Evolutionary conservation across 495 filamentous ascomycete genomes (phyloP).

Genomic region (Podospora anserina): DNA sequence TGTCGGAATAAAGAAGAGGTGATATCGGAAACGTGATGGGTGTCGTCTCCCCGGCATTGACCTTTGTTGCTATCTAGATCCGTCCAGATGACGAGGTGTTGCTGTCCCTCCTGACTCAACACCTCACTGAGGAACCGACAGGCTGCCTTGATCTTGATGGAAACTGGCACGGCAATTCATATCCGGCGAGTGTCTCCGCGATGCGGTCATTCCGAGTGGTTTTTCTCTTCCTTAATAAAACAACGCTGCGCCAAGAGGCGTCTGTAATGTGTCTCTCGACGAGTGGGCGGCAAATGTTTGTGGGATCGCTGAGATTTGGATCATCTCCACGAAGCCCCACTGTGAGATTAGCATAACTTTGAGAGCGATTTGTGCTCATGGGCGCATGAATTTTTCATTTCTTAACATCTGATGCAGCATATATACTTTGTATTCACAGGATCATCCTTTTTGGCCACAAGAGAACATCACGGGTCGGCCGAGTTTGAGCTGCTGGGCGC

Average conservation of each 20-base stretch:
- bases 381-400: slow-evolving; percentile 1
- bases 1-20: slow-evolving; percentile 13
- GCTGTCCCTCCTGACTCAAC: slow-evolving; percentile 1
- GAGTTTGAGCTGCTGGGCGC: not conserved
- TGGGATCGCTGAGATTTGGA: slow-evolving; percentile 3
- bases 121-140: not conserved
- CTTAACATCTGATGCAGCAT: not conserved
- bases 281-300: not conserved
- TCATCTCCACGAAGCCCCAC: slow-evolving; percentile 5
- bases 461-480: not conserved
- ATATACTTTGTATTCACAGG: too few relatives aligned
- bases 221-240: not conserved
- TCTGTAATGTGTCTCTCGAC: not conserved
- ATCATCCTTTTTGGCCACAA: not conserved
- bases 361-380: not conserved
- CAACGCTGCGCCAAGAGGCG: not conserved
- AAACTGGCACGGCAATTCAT: not conserved
- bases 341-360: slow-evolving; percentile 4
- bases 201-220: not conserved
- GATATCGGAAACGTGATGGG: not conserved
- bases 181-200: not conserved
- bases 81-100: not conserved
- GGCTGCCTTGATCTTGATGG: not conserved
- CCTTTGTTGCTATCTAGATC: not conserved
- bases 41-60: not conserved